Evolutionary conservation across 371 early-diverging fungal genomes (phyloP).

Genomic region (Lichtheimia hyalospora): DNA sequence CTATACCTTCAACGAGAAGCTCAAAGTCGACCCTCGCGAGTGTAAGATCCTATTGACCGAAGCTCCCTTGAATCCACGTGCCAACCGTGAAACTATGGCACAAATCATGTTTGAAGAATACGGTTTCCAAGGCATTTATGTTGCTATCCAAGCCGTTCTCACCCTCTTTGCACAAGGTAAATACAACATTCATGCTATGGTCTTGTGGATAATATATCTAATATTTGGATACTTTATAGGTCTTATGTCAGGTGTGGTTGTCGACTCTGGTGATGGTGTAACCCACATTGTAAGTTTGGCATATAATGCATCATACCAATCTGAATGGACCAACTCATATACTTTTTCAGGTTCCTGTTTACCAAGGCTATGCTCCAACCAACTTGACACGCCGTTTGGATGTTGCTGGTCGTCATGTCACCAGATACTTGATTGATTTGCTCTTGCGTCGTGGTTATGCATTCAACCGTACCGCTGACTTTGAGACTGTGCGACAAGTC

Average conservation of each 20-base stretch:
- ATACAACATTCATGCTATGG: neutral
- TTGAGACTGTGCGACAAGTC: slow-evolving; percentile 95
- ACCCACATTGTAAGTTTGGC: slow-evolving; percentile 83
- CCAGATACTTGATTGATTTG: slow-evolving; percentile 94
- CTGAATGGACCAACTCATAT: neutral
- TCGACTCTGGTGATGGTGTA: slow-evolving; percentile 98
- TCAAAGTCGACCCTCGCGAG: slow-evolving; percentile 84
- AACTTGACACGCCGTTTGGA: slow-evolving; percentile 91
- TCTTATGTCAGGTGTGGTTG: slow-evolving; percentile 93
- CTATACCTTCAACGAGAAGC: slow-evolving; percentile 93
- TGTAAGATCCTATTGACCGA: slow-evolving; percentile 94
- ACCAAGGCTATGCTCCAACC: slow-evolving; percentile 92
- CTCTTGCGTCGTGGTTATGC: slow-evolving; percentile 93
- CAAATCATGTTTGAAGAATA: slow-evolving; percentile 96
- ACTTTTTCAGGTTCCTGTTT: slow-evolving; percentile 76
- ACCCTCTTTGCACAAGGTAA: slow-evolving; percentile 96
- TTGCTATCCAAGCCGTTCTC: slow-evolving; percentile 97
- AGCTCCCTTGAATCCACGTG: slow-evolving; percentile 93
- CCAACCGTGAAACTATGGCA: slow-evolving; percentile 91
- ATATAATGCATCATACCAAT: neutral
- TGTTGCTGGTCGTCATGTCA: slow-evolving; percentile 96
- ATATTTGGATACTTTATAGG: slow-evolving; percentile 42
- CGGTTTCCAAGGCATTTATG: slow-evolving; percentile 90
- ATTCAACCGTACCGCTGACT: slow-evolving; percentile 97
- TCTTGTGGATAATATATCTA: neutral